Conservation (phyloP, 768 basidiomycete species). For the Suillus hirtellus region DNA sequence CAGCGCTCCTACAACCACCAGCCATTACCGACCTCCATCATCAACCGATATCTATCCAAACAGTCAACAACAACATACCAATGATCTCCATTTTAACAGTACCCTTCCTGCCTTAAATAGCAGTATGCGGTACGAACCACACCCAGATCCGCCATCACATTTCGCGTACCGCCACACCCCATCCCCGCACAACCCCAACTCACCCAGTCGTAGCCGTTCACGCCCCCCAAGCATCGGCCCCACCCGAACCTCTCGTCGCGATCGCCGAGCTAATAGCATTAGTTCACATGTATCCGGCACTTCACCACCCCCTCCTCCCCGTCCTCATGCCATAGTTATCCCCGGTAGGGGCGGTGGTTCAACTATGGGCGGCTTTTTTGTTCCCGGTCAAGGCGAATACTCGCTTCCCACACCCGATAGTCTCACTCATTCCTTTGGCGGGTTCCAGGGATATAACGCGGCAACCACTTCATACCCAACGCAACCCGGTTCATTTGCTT, state of each 20-base stretch:
- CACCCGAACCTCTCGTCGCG: constrained; percentile 50
- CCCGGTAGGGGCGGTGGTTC: constrained; percentile 41
- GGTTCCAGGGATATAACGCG: constrained; percentile 34
- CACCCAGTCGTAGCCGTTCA: constrained; percentile 50
- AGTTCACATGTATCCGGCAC: constrained; percentile 56
- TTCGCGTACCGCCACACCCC: constrained; percentile 28
- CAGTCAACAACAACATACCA: constrained; percentile 20
- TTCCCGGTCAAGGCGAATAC: constrained; percentile 37
- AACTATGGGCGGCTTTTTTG: constrained; percentile 35
- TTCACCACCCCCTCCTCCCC: constrained; percentile 40
- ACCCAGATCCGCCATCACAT: constrained; percentile 33
- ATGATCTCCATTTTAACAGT: constrained; percentile 45
- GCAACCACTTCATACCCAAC: constrained; percentile 27
- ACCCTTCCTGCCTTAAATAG: constrained; percentile 54
- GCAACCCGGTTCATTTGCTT: constrained; percentile 34
- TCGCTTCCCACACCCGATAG: constrained; percentile 46
- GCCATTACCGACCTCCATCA: constrained; percentile 20
- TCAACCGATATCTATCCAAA: constrained; percentile 27
- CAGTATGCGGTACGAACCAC: constrained; percentile 50
- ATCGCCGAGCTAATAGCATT: constrained; percentile 61
- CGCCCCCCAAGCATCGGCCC: constrained; percentile 46
- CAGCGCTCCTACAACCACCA: constrained; percentile 42
- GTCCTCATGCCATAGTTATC: constrained; percentile 73
- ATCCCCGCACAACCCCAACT: constrained; percentile 32
- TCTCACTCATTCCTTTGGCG: constrained; percentile 29